Evolutionary conservation across 2,329 filamentous ascomycete genomes (phyloP).

Genomic region (Cladosporium halotolerans): DNA sequence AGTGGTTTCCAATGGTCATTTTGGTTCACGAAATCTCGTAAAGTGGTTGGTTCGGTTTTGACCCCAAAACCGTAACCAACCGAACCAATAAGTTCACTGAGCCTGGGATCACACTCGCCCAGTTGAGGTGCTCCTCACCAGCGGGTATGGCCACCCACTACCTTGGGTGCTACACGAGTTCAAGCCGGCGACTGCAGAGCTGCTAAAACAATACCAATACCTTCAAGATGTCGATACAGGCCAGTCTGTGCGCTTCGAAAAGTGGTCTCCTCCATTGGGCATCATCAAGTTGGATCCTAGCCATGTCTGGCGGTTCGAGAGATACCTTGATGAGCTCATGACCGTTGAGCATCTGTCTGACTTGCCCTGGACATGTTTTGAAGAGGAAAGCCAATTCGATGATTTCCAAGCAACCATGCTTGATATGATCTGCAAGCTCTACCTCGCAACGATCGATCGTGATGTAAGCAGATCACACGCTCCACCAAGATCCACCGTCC

Average conservation of each 20-base stretch:
- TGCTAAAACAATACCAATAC: constrained; percentile 39
- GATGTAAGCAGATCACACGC: constrained; percentile 27
- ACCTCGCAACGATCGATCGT: constrained; percentile 28
- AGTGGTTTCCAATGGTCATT: too few species aligned
- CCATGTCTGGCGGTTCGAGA: constrained; percentile 40
- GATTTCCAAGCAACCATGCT: constrained; percentile 39
- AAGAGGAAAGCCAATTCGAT: constrained; percentile 34
- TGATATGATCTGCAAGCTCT: constrained; percentile 33
- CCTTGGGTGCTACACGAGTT: constrained; percentile 43
- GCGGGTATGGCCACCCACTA: constrained; percentile 37
- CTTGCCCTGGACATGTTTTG: constrained; percentile 39
- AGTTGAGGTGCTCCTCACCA: constrained; percentile 38
- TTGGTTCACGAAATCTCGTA: too few species aligned
- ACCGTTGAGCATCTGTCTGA: constrained; percentile 33
- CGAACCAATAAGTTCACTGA: constrained; percentile 32
- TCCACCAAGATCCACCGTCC: background rate
- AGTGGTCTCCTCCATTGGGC: constrained; percentile 41
- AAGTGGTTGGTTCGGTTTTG: too few species aligned
- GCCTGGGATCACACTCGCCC: constrained; percentile 28
- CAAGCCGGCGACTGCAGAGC: constrained; percentile 33
- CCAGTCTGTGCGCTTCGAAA: constrained; percentile 24
- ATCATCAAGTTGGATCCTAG: constrained; percentile 39
- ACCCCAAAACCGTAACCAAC: too few species aligned
- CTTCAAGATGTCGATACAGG: constrained; percentile 30
- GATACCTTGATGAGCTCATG: constrained; percentile 39